These are phyloP conservation scores for Trametes villosa DNA, from an alignment of 768 basidiomycete species.

Conservation along the genomic window DNA sequence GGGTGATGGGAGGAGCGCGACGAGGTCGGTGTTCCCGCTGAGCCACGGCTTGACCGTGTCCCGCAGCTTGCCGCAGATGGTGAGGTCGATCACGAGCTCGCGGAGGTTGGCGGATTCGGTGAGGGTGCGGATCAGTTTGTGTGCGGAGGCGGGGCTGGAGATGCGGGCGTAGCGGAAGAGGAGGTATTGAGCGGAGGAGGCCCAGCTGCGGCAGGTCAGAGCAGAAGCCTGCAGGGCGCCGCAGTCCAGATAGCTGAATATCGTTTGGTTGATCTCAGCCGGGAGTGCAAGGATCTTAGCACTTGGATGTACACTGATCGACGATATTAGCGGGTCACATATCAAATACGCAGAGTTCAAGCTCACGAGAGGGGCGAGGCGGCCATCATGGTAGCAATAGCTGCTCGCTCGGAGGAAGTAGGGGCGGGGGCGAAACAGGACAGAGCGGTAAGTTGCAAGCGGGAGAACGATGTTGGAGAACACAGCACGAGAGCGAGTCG, in stretches of 20 bases:
- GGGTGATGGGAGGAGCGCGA: not conserved
- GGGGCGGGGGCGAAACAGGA: too few species aligned
- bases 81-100: not conserved
- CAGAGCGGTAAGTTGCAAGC: too few species aligned
- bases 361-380: not conserved
- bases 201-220: not conserved
- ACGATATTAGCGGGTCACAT: not conserved
- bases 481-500: too few species aligned
- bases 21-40: not conserved
- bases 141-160: not conserved
- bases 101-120: not conserved
- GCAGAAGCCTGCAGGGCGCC: not conserved
- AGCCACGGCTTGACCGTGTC: not conserved
- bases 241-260: constrained; percentile 10
- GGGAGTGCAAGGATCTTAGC: not conserved
- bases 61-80: not conserved
- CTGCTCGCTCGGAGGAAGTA: too few species aligned
- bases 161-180: not conserved
- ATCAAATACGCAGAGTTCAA: not conserved
- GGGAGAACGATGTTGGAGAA: too few species aligned
- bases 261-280: constrained; percentile 5
- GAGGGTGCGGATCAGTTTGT: not conserved
- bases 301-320: not conserved
- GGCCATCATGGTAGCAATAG: too few species aligned
- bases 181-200: not conserved